phyloP scores from a whole-genome alignment of 2,329 filamentous ascomycete genomes.

The Ophiosphaerella korrae region DNA sequence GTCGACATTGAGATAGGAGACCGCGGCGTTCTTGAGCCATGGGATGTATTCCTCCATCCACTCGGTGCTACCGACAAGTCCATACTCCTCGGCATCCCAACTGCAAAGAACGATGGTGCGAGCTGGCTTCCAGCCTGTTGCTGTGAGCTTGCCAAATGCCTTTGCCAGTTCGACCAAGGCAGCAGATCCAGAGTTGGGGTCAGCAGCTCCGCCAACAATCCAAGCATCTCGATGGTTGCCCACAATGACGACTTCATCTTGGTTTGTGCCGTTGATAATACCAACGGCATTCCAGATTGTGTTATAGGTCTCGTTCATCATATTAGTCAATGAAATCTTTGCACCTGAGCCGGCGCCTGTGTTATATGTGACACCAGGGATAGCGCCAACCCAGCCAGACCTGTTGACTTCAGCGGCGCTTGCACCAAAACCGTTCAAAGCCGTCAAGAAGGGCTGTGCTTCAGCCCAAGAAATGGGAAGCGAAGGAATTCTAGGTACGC shows the following conservation, averaged over 20 bases:
- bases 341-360: conserved; percentile 60
- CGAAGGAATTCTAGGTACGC: conserved; percentile 79
- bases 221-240: conserved; percentile 62
- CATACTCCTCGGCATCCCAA: conserved; percentile 53
- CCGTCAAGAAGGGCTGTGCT: conserved; percentile 77
- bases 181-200: conserved; percentile 58
- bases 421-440: conserved; percentile 81
- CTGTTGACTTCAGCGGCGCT: conserved; percentile 51
- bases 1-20: conserved; percentile 60
- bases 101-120: conserved; percentile 55
- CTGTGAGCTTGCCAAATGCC: conserved; percentile 54
- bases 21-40: conserved; percentile 51
- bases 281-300: conserved; percentile 77
- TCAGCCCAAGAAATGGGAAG: conserved; percentile 84
- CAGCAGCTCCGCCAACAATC: conserved; percentile 59
- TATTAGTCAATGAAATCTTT: conserved; percentile 58
- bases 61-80: conserved; percentile 51
- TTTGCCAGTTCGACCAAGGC: conserved; percentile 57
- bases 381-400: conserved; percentile 45
- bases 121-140: conserved; percentile 58
- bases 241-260: conserved; percentile 59
- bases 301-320: conserved; percentile 81
- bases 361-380: conserved; percentile 43
- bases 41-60: conserved; percentile 58
- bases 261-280: conserved; percentile 70